Evolutionary conservation across 257 asterid genomes (phyloP), one percentile per base, ranked within the genome.

Genomic region (Verbena officinalis): DNA sequence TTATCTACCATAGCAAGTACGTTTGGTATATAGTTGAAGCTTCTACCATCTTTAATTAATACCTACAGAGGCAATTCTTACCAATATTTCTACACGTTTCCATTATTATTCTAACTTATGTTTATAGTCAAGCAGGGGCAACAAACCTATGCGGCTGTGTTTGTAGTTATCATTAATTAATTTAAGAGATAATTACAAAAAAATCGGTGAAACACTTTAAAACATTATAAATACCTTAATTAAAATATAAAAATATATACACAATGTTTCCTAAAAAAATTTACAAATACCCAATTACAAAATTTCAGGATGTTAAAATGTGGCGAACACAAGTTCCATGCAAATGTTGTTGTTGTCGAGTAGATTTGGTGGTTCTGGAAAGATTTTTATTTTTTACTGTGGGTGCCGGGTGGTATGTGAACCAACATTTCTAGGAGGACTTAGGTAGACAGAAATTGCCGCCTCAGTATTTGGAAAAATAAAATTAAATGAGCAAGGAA

Each of bases 401-500:
- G n/a, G n/a, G n/a, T n/a, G n/a, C n/a, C n/a, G n/a, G n/a, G n/a
- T n/a, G n/a, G 0, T 30, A 38, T 34, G 63, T 36, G 63, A 58
- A 58, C 33, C n/a, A 6, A 38, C 52, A 49, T 64, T 64, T 34
- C 20, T 52, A 49, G 34, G 15, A 31, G 16, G 51, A 12, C 23
- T 27, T 9, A 4, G 13, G 27, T 14, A 11, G 67, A 27, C 14
- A 2, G 9, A 22, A 11, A n/a, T 6, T 7, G 39, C 4, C 11
- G 14, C 24, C 33, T 33, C 30, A 16, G 46, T 46, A 7, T 55
- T 65, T 65, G 64, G 72, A 48, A 30, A 55, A 34, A 45, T 4
- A 61, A 36, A 39, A 9, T 12, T 5, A 3, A 14, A 23, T n/a
- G 0, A n/a, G n/a, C 7, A 44, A 44, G 51, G 21, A 6, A 8